phyloP scores from a whole-genome alignment of 768 basidiomycete species.

The Lentinula sp. region DNA sequence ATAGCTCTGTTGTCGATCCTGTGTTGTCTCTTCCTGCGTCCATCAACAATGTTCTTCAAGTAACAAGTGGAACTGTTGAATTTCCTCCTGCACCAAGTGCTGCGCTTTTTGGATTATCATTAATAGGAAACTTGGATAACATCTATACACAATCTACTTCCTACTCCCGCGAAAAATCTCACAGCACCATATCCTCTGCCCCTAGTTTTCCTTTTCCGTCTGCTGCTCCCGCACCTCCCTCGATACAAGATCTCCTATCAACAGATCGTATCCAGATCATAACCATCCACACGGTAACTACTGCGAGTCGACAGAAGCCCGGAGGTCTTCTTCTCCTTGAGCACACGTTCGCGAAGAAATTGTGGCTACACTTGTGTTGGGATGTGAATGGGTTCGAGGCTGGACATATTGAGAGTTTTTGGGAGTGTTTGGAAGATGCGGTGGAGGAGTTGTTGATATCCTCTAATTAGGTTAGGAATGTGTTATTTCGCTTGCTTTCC shows the following conservation, averaged over 20 bases:
- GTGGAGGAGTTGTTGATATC: slow-evolving; percentile 11
- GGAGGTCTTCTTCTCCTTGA: slow-evolving; percentile 59
- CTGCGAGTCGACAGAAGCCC: slow-evolving; percentile 56
- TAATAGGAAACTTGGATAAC: slow-evolving; percentile 63
- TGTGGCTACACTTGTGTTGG: slow-evolving; percentile 42
- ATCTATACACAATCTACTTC: slow-evolving; percentile 29
- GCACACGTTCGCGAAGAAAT: slow-evolving; percentile 51
- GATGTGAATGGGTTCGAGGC: slow-evolving; percentile 23
- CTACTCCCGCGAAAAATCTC: not conserved
- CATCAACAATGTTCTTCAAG: slow-evolving; percentile 4
- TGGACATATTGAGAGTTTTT: slow-evolving; percentile 21
- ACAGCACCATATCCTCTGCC: not conserved
- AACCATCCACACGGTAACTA: slow-evolving; percentile 50
- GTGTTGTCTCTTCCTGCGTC: not conserved
- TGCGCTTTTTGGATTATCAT: slow-evolving; percentile 52
- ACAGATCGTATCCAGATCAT: not conserved
- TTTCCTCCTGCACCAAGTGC: slow-evolving; percentile 22
- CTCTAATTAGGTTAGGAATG: not conserved
- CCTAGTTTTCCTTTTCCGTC: not conserved
- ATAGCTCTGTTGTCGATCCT: slow-evolving; percentile 34
- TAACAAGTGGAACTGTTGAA: slow-evolving; percentile 16
- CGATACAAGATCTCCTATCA: not conserved
- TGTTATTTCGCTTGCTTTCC: not conserved
- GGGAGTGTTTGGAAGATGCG: slow-evolving; percentile 18
- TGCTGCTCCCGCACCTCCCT: not conserved